Base-by-base conservation (phyloP, 116 monocot genomes). In the Phalaenopsis hybrid region DNA sequence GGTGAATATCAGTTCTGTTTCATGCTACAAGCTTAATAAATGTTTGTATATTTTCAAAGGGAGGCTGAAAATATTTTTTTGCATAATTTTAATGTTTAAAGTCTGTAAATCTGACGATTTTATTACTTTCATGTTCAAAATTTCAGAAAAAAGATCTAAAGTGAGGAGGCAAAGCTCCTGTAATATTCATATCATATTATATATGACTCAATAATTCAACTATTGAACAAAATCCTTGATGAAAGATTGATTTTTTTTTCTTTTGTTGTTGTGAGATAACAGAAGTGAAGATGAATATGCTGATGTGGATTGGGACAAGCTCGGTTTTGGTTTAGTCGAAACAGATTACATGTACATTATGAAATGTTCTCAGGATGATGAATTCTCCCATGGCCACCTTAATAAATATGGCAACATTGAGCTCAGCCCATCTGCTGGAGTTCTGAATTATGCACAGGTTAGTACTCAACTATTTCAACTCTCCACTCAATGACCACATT, bases 401-500 rank as follows among this genome's bases (percentile, higher is more conserved):
- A 81, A 49, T 78, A 81, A 74, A 21, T 93, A 86, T 63, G 87
- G 86, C 2, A 85, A 85, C 86, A 89, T 90, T 57, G 87, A 90
- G 79, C 79, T 94, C 33, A 94, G 89, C 75, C 94, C 94, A 4
- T 89, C 94, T 3, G 82, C 94, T 17, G 94, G 88, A 41, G 87
- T 94, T 69, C 84, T 94, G 5, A 94, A 94, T 81, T 94, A 94
- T 80, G 94, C 86, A 15, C 94, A 94, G 92, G 94, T 92, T 55
- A 76, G 81, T 25, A 74, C 80, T 80, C n/a, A 58, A 6, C 57
- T 77, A 10, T 18, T 75, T 46, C 43, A 75, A 72, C 41, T 41
- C 72, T 75, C 46, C 46, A 75, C 46, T 8, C 21, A 75, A 46
- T 41, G 41, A 72, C 2, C 41, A 72, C 72, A 72, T 9, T 5